These are phyloP conservation scores for Diaporthe helianthi DNA, from an alignment of 2,329 filamentous ascomycete species.

Conservation along the genomic window DNA sequence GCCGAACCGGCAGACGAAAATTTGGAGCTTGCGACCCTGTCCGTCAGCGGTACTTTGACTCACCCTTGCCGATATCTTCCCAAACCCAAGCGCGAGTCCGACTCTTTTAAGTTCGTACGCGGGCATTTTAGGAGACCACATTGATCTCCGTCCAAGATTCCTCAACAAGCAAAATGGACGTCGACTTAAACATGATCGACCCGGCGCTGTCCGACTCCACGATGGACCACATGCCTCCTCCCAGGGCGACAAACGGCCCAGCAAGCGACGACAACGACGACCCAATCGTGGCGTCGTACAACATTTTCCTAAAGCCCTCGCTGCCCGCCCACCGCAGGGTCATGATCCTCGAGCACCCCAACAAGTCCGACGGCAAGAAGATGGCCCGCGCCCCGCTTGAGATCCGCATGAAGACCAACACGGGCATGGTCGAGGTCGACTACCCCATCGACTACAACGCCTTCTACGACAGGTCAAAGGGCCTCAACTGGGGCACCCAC, in stretches of 20 bases:
- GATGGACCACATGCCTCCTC: conserved; percentile 3
- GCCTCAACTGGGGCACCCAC: conserved; percentile 81
- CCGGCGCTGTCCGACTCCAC: conserved; percentile 30
- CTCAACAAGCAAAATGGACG: conserved; percentile 14
- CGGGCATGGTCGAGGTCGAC: conserved; percentile 90
- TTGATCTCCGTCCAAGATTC: not conserved
- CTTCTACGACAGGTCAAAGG: conserved; percentile 86
- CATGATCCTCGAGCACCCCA: conserved; percentile 89
- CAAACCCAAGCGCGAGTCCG: not conserved
- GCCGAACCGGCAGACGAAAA: conserved; percentile 23
- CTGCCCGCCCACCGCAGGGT: conserved; percentile 69
- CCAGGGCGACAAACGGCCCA: not conserved
- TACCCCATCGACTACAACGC: conserved; percentile 76
- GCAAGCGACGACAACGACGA: conserved; percentile 54
- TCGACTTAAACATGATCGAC: conserved; percentile 30
- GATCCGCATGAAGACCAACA: conserved; percentile 80
- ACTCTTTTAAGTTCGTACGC: too few relatives aligned
- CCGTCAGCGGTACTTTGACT: not conserved
- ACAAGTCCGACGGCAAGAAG: conserved; percentile 68
- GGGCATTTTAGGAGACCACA: not conserved
- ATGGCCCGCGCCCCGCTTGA: conserved; percentile 64
- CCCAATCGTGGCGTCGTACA: conserved; percentile 77
- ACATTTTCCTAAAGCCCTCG: conserved; percentile 83
- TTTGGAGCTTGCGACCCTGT: conserved; percentile 10
- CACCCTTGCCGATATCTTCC: not conserved